Conservation (phyloP, 2,329 filamentous ascomycete genomes). For the Epichloe sp. region DNA sequence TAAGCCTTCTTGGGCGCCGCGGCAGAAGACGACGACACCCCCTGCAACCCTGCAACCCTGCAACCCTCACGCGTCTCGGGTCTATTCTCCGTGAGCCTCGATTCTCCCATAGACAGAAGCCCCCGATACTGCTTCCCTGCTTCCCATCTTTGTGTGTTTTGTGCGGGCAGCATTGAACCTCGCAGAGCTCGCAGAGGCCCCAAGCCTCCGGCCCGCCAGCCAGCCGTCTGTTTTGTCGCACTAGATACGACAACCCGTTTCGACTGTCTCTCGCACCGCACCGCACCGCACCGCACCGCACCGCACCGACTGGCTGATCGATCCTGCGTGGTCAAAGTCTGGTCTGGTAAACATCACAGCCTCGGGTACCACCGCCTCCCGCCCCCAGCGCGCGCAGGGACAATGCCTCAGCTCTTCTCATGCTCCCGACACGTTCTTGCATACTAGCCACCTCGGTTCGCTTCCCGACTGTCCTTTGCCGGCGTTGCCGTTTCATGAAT, state of each 20-base stretch:
- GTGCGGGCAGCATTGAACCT: background rate
- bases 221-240: background rate
- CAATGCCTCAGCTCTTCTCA: constrained; percentile 6
- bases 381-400: background rate
- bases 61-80: constrained; percentile 16
- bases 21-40: constrained; percentile 11
- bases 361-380: background rate
- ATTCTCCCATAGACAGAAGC: background rate
- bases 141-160: background rate
- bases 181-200: background rate
- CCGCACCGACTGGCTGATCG: background rate
- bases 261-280: background rate
- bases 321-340: background rate
- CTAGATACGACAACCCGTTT: background rate
- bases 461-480: background rate
- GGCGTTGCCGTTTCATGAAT: constrained; percentile 17
- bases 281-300: background rate
- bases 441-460: background rate
- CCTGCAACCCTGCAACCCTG: constrained; percentile 5
- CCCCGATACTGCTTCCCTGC: background rate
- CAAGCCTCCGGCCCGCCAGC: background rate
- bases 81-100: background rate
- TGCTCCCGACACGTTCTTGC: constrained; percentile 4
- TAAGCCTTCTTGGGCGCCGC: constrained; percentile 17
- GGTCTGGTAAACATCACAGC: constrained; percentile 1